Conservation (phyloP, 2,329 filamentous ascomycete genomes). For the Annulohypoxylon truncatum region DNA sequence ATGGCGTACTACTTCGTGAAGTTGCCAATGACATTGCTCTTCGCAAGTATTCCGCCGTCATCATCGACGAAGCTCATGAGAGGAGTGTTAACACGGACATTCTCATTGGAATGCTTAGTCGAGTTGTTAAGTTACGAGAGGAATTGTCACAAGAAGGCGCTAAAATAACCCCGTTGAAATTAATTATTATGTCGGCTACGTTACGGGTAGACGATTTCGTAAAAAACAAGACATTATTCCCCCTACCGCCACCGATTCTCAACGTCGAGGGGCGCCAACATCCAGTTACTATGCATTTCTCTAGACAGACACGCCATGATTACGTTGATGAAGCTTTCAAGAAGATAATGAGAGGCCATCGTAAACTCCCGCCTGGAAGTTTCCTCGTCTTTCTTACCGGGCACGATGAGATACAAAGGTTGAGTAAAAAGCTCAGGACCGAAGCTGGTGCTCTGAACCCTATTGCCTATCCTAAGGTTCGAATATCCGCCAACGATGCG, state of each 20-base stretch:
- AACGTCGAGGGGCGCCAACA: conserved; percentile 93
- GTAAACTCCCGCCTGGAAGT: conserved; percentile 87
- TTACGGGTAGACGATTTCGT: conserved; percentile 91
- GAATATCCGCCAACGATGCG: conserved; percentile 80
- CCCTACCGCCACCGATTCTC: conserved; percentile 81
- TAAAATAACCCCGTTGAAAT: conserved; percentile 81
- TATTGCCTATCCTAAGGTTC: conserved; percentile 72
- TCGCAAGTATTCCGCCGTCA: conserved; percentile 89
- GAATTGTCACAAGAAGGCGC: conserved; percentile 79
- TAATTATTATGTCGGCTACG: conserved; percentile 98
- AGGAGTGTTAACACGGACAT: conserved; percentile 98
- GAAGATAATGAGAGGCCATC: conserved; percentile 88
- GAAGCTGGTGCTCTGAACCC: conserved; percentile 70
- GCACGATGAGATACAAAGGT: conserved; percentile 86
- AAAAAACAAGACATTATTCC: conserved; percentile 83
- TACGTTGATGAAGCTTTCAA: conserved; percentile 91
- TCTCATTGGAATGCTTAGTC: conserved; percentile 94
- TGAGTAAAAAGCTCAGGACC: conserved; percentile 83
- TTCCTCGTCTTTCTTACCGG: conserved; percentile 96
- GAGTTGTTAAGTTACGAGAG: conserved; percentile 85
- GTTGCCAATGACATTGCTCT: conserved; percentile 89
- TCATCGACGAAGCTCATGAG: conserved; percentile 98
- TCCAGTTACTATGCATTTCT: conserved; percentile 89
- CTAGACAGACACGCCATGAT: conserved; percentile 82
- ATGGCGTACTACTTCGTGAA: conserved; percentile 93